A percentile compares a stretch with the other conserved stretches of the same genome.
Evolutionary conservation across 2,329 filamentous ascomycete species (phyloP).

Genomic region (Talaromyces amestolkiae): DNA sequence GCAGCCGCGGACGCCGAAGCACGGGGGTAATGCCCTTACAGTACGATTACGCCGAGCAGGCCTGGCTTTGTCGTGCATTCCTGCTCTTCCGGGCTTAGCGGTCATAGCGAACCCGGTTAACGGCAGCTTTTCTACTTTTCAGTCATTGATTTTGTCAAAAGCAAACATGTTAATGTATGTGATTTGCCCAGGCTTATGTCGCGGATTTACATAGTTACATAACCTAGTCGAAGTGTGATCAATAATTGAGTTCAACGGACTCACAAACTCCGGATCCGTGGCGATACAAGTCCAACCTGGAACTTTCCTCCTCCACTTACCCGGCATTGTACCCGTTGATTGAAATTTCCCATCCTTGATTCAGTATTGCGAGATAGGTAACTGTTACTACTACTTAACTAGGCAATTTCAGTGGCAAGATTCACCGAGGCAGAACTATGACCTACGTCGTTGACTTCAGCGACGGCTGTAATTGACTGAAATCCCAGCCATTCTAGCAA

Average conservation of each 20-base stretch:
- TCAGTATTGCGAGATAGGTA: background rate
- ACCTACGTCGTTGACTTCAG: background rate
- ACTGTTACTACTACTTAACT: background rate
- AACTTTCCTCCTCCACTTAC: background rate
- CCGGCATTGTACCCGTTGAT: background rate
- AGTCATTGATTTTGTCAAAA: background rate
- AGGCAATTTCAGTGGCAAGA: background rate
- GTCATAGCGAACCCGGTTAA: background rate
- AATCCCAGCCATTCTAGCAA: background rate
- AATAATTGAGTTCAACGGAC: conserved; percentile 6
- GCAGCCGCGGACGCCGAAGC: background rate
- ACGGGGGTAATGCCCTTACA: background rate
- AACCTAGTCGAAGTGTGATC: background rate
- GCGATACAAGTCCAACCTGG: background rate
- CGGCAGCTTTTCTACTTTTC: background rate
- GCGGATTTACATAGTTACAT: background rate
- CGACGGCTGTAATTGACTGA: background rate
- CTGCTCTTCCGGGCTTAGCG: conserved; percentile 2
- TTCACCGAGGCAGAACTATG: background rate
- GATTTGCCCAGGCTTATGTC: background rate
- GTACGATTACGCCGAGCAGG: background rate
- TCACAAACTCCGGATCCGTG: conserved; percentile 1
- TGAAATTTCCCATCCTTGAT: background rate
- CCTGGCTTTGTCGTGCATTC: background rate
- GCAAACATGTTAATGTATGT: background rate